These are phyloP conservation scores for Fragaria nilgerrensis DNA, from an alignment of 306 rosid genomes.

Conservation along the genomic window DNA sequence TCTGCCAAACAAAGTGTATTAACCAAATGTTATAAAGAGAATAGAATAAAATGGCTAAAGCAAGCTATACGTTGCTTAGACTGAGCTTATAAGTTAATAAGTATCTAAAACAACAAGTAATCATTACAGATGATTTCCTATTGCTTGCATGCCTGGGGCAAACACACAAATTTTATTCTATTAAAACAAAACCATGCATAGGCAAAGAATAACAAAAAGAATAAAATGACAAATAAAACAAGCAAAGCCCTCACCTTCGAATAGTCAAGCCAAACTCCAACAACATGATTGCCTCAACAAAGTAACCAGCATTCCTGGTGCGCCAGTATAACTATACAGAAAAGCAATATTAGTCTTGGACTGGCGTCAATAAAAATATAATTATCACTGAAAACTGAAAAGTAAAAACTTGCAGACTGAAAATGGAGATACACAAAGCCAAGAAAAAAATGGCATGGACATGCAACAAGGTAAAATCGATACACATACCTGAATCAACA, in stretches of 20 bases:
- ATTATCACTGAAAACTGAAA: not conserved
- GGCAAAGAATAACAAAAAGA: not conserved
- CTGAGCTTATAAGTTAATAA: not conserved
- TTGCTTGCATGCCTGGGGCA: not conserved
- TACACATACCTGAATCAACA: slow-evolving; percentile 72
- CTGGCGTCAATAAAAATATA: not conserved
- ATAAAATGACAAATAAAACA: not conserved
- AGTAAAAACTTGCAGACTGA: not conserved
- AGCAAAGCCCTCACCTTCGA: slow-evolving; percentile 59
- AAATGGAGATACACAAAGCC: not conserved
- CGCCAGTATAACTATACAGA: slow-evolving; percentile 78
- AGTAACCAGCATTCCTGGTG: slow-evolving; percentile 65
- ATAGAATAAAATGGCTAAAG: not conserved
- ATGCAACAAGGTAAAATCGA: not conserved
- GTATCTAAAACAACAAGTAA: not conserved
- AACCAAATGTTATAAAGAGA: slow-evolving; percentile 13
- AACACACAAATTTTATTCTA: not conserved
- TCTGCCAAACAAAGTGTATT: slow-evolving; percentile 48
- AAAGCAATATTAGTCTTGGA: slow-evolving; percentile 18
- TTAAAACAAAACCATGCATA: not conserved
- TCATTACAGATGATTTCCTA: not conserved
- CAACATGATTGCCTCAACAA: slow-evolving; percentile 85
- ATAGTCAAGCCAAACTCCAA: slow-evolving; percentile 90
- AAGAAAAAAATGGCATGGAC: not conserved
- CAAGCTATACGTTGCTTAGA: not conserved